Evolutionary conservation across 352 stramenopile species (phyloP).

Genomic region (Phytophthora pluvialis): DNA sequence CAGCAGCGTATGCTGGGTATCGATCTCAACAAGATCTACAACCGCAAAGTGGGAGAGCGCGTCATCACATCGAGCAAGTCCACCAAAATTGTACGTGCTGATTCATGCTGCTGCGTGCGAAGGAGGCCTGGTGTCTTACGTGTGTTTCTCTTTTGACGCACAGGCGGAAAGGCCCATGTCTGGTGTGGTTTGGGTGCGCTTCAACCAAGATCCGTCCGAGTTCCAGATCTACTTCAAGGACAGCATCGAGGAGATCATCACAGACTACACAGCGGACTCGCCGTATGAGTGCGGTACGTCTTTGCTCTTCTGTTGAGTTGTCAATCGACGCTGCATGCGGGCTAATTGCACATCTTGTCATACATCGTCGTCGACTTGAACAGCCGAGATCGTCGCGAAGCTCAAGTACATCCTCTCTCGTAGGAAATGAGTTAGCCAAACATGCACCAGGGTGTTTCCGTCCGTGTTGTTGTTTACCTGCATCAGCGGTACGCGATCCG

Average conservation of each 20-base stretch:
- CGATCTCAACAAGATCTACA: constrained; percentile 91
- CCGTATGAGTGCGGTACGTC: constrained; percentile 88
- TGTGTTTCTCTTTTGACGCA: constrained; percentile 6
- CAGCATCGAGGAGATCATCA: constrained; percentile 89
- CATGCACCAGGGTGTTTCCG: neutral
- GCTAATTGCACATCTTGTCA: constrained; percentile 23
- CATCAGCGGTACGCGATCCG: neutral
- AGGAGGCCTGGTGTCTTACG: constrained; percentile 5
- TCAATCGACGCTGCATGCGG: neutral
- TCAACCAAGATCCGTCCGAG: constrained; percentile 84
- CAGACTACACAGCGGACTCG: constrained; percentile 90
- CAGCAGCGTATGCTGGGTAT: constrained; percentile 90
- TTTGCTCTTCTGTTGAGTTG: neutral
- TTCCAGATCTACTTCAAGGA: constrained; percentile 92
- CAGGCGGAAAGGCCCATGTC: constrained; percentile 87
- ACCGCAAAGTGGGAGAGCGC: constrained; percentile 89
- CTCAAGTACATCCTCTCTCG: constrained; percentile 91
- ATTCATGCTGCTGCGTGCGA: constrained; percentile 2
- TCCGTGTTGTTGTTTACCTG: neutral
- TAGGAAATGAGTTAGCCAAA: constrained; percentile 55
- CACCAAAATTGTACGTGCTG: constrained; percentile 85
- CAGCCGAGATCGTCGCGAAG: constrained; percentile 90
- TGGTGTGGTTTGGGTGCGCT: constrained; percentile 86
- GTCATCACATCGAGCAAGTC: constrained; percentile 90
- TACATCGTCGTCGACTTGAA: constrained; percentile 13